Evolutionary conservation across 352 stramenopile genomes (phyloP), one percentile per base, ranked within the genome.

Genomic region (Phytophthora megakarya): DNA sequence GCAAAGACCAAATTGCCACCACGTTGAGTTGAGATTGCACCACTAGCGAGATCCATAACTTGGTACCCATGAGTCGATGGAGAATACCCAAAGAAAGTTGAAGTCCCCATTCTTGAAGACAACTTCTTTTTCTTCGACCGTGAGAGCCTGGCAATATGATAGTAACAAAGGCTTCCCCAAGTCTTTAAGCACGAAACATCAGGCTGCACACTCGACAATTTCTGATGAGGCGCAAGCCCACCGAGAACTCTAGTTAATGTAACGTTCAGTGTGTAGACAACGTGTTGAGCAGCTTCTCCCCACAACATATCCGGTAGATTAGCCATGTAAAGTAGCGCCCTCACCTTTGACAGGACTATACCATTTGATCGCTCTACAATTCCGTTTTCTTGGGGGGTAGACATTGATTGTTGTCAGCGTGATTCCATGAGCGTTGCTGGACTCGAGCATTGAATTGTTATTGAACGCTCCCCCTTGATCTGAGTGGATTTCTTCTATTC

Each of bases 331-430:
- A 62, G 22, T 3, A 62, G 15, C 0, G 43, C 19, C n/a, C 54
- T n/a, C 15, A 49, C 21, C 15, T 54, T 62, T 4, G 42, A 32
- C 4, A 62, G 3, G 0, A 54, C 54, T 19, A 48, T 40, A 11
- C 32, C 54, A 9, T 54, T 62, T 5, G 30, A 43, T 3, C 54
- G 43, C 23, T 62, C 54, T 10, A 54, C 54, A 23, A 54, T 40
- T 2, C 32, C 43, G 21, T 54, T 53, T 38, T 59, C 50, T 30
- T 22, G 25, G 50, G 2, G 38, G 30, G 5, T 59, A 49, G 10
- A 4, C 50, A 21, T 42, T 59, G 3, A 22, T 48, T 8, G n/a
- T 23, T 5, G 45, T 32, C 3, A 53, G 21, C 1, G 1, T 3
- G 21, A 53, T 42, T 1, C 18, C 28, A 10, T 43, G 3, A 7